These are phyloP conservation scores for Citrus maxima DNA, from an alignment of 345 rosid species.

Conservation along the genomic window DNA sequence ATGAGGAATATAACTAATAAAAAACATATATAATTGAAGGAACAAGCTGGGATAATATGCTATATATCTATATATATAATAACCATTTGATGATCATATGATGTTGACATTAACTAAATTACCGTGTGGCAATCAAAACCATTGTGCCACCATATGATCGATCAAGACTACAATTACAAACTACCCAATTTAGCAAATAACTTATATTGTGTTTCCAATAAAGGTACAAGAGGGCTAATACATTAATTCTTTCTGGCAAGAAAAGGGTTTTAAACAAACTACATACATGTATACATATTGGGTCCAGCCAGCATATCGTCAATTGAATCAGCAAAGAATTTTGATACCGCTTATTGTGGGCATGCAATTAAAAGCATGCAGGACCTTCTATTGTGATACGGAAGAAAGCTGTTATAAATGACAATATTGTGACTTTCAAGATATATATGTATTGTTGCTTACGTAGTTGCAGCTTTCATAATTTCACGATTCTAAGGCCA, in stretches of 20 bases:
- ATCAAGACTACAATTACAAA: neutral
- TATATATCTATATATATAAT: neutral
- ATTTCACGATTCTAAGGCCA: neutral
- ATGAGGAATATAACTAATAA: neutral
- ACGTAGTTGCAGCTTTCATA: neutral
- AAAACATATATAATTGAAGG: neutral
- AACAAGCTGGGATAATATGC: neutral
- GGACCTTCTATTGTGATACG: neutral
- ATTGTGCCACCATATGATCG: neutral
- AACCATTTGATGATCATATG: neutral
- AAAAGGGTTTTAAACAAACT: neutral
- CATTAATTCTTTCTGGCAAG: too few species aligned
- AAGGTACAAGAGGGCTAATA: too few species aligned
- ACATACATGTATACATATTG: too few species aligned
- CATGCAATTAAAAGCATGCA: neutral
- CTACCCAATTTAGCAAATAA: too few species aligned
- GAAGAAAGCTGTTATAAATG: neutral
- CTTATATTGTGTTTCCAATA: too few species aligned
- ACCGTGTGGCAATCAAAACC: neutral
- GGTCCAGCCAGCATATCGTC: neutral
- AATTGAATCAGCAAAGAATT: neutral
- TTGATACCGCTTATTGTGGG: neutral
- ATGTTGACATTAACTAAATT: neutral
- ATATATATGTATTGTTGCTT: neutral
- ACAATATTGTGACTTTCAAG: neutral